Evolutionary conservation across 2,329 filamentous ascomycete genomes (phyloP).

Genomic region (Epichloe sp.): DNA sequence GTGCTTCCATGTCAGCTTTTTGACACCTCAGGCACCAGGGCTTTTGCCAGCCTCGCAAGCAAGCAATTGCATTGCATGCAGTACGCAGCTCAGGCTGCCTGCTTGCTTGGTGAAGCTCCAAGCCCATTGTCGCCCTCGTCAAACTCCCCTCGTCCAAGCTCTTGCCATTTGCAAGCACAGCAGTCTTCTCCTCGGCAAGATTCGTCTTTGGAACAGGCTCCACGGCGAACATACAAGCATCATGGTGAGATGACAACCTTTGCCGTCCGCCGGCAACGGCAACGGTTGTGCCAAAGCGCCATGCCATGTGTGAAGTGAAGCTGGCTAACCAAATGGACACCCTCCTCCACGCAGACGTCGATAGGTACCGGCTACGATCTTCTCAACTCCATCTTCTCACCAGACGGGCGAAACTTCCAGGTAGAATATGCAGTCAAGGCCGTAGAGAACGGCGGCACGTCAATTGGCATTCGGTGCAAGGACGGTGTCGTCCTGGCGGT

Average conservation of each 20-base stretch:
- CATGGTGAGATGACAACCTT: conserved; percentile 11
- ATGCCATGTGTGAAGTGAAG: background rate
- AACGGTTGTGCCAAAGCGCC: background rate
- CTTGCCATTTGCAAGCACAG: background rate
- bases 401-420: conserved; percentile 97
- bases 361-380: conserved; percentile 99
- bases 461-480: conserved; percentile 92
- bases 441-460: conserved; percentile 94
- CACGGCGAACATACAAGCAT: conserved; percentile 3
- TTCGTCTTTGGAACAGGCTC: background rate
- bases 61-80: background rate
- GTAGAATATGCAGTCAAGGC: conserved; percentile 98
- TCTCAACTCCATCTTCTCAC: conserved; percentile 98
- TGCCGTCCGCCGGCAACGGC: background rate
- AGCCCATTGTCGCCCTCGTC: conserved; percentile 8
- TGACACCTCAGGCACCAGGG: conserved; percentile 2
- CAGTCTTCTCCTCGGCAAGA: background rate
- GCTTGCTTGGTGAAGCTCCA: conserved; percentile 17
- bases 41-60: background rate
- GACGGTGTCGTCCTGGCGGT: conserved; percentile 92
- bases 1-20: background rate
- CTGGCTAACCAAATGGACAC: conserved; percentile 1
- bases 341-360: conserved; percentile 59
- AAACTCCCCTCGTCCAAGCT: background rate
- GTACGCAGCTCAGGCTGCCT: conserved; percentile 5